Evolutionary conservation across 1,139 yeast species (phyloP).

Genomic region (Yamadazyma mexicana): DNA sequence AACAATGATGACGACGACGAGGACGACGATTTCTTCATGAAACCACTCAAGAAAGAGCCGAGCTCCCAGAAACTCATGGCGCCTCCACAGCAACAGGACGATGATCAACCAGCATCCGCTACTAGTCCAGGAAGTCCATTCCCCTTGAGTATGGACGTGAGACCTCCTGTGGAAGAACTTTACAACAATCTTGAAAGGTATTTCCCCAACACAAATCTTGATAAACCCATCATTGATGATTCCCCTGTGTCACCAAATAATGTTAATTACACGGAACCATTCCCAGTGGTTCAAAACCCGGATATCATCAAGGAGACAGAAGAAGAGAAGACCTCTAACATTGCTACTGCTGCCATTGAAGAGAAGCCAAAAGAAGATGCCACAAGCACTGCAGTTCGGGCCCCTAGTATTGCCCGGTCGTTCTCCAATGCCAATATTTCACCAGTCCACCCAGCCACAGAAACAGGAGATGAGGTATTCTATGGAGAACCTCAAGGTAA

Average conservation of each 20-base stretch:
- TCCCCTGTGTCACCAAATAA: constrained; percentile 59
- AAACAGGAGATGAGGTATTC: constrained; percentile 34
- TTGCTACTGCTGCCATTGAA: background rate
- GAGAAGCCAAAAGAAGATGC: background rate
- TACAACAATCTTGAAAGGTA: constrained; percentile 88
- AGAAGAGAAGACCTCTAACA: too few species aligned
- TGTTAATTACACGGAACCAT: background rate
- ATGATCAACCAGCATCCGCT: background rate
- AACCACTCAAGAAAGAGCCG: constrained; percentile 18
- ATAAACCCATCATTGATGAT: constrained; percentile 86
- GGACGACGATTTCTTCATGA: constrained; percentile 34
- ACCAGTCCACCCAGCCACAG: constrained; percentile 30
- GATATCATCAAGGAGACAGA: too few species aligned
- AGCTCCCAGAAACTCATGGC: too few species aligned
- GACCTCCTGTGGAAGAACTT: constrained; percentile 95
- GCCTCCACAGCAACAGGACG: background rate
- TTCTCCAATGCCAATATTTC: constrained; percentile 50
- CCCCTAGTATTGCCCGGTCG: constrained; percentile 45
- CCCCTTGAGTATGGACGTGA: constrained; percentile 46
- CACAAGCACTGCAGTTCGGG: constrained; percentile 2
- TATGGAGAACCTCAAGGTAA: constrained; percentile 31
- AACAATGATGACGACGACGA: constrained; percentile 19
- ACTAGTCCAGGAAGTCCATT: background rate
- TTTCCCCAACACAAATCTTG: constrained; percentile 91
- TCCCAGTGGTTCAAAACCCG: background rate